Evolutionary conservation across 169 alveolate genomes (phyloP), one percentile per base, ranked within the genome.

Genomic region (Plasmodium knowlesi): DNA sequence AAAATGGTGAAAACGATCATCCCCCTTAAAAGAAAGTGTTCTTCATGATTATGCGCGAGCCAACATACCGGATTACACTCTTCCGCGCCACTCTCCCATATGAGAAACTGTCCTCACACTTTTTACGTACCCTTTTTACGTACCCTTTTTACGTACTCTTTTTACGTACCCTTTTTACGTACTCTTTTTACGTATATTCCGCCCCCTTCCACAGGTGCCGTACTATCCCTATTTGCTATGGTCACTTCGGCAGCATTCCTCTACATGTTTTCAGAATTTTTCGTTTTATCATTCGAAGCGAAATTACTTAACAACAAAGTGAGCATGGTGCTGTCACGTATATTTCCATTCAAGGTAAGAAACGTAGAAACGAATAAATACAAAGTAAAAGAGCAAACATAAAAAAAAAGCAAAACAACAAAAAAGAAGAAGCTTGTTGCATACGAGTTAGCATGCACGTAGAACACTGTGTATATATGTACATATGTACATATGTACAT

Each of bases 251-350:
- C 94, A 41, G 53, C 89, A 19, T 88, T 88, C 82, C 94, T 88
- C 71, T 88, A 88, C 41, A 88, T 88, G 94, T 88, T 88, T 88
- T 88, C 94, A 39, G 94, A 88, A 88, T 88, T 88, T 88, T 88
- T 57, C 34, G 37, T 57, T 82, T 61, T 88, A 80, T 78, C 94
- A 78, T 28, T 78, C 37, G 94, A 88, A 88, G 12, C 88, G n/a
- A 88, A 88, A 71, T 78, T 88, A 43, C 54, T 88, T 78, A 80
- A 88, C 79, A 88, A 88, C 72, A 88, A 88, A 88, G 6, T 88
- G 34, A 79, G 89, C 83, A 57, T 88, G 86, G 71, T 88, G 4
- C 61, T 88, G 50, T 54, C 82, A 34, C 94, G 94, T 39, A 76
- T 88, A 61, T 88, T 88, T 53, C 94, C 94, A 32, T 88, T 88